These are phyloP conservation scores for Erythrophleum ivorense DNA, from an alignment of 331 rosid genomes.

Conservation along the genomic window DNA sequence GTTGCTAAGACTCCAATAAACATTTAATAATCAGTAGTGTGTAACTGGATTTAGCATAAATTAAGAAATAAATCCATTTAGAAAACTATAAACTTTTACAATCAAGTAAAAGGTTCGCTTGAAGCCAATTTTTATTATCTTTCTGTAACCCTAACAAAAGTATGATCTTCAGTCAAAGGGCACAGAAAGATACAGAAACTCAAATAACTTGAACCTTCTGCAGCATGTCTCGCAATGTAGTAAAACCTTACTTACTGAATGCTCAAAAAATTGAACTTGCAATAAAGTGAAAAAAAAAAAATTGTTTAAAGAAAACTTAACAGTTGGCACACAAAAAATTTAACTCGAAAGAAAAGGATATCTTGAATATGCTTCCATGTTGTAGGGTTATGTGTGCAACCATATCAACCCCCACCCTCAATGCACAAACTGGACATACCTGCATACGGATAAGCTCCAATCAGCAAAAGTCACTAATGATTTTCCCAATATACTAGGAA, in stretches of 20 bases:
- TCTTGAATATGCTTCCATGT: conserved; percentile 94
- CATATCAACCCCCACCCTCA: conserved; percentile 98
- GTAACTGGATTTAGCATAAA: conserved; percentile 14
- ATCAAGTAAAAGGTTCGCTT: conserved; percentile 22
- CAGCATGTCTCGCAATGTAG: conserved; percentile 27
- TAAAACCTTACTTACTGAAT: conserved; percentile 7
- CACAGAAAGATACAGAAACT: conserved; percentile 4
- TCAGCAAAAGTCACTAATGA: conserved; percentile 19
- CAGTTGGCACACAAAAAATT: conserved; percentile 16
- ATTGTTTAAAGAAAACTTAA: conserved; percentile 17
- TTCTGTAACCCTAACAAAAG: conserved; percentile 8
- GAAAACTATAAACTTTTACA: conserved; percentile 4
- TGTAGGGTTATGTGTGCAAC: conserved; percentile 94
- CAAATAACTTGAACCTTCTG: not conserved
- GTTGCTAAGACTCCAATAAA: conserved; percentile 18
- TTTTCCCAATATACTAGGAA: not conserved
- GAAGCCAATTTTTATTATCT: conserved; percentile 3
- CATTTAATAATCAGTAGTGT: conserved; percentile 20
- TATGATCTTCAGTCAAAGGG: conserved; percentile 22
- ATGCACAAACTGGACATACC: conserved; percentile 95
- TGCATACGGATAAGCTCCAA: conserved; percentile 42
- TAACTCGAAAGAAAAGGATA: conserved; percentile 67
- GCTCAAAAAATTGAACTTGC: conserved; percentile 17
- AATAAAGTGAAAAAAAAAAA: conserved; percentile 25
- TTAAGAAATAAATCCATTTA: conserved; percentile 26